phyloP scores from a whole-genome alignment of 1,284 basidiomycete genomes.

The Sparassis latifolia region DNA sequence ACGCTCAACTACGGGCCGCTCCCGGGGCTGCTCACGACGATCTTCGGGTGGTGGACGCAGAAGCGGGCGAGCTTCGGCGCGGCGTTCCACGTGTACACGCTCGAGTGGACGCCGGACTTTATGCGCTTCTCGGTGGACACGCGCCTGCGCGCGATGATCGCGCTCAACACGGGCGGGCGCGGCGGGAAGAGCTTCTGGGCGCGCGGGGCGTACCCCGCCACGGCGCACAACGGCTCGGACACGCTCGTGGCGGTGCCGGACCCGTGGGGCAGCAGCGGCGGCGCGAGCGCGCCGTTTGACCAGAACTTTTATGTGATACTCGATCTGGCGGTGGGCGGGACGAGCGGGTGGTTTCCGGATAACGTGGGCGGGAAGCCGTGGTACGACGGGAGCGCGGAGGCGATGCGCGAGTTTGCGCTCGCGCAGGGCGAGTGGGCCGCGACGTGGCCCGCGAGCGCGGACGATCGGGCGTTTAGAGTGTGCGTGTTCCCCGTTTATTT shows the following conservation, averaged over 20 bases:
- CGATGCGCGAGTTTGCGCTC: conserved; percentile 64
- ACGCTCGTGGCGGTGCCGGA: conserved; percentile 40
- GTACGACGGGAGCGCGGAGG: conserved; percentile 61
- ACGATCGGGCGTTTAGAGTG: conserved; percentile 67
- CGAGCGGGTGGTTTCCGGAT: conserved; percentile 87
- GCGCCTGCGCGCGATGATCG: conserved; percentile 40
- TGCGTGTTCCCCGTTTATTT: conserved; percentile 31
- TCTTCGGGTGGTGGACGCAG: conserved; percentile 68
- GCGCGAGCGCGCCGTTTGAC: conserved; percentile 69
- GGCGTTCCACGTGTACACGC: conserved; percentile 66
- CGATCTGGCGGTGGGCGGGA: conserved; percentile 77
- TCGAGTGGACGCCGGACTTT: conserved; percentile 77
- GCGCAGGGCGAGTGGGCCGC: conserved; percentile 61
- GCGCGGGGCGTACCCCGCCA: conserved; percentile 28
- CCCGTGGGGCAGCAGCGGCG: conserved; percentile 38
- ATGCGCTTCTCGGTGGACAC: conserved; percentile 51
- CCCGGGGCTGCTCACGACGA: conserved; percentile 40
- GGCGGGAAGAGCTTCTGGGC: conserved; percentile 34
- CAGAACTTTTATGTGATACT: conserved; percentile 79
- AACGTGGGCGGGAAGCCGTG: conserved; percentile 69
- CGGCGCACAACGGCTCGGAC: conserved; percentile 39
- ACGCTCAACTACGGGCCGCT: conserved; percentile 76
- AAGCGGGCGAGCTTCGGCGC: conserved; percentile 57
- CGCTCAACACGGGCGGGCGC: conserved; percentile 32
- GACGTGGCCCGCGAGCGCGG: conserved; percentile 59